phyloP scores from a whole-genome alignment of 148 eudicot genomes.

The Camellia granthamiana region DNA sequence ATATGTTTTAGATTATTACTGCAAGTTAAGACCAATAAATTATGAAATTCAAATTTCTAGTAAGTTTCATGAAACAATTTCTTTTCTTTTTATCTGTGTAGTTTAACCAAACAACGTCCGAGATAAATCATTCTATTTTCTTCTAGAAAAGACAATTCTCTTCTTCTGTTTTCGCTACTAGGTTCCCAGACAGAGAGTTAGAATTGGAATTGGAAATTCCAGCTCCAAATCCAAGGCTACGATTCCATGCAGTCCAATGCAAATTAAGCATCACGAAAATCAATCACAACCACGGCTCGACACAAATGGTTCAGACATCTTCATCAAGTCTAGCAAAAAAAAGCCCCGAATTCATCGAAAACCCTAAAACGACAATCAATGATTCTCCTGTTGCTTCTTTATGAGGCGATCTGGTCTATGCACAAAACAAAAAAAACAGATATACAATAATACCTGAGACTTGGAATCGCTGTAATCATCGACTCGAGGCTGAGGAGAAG shows the following conservation, averaged over 20 bases:
- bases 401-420: neutral
- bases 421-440: neutral
- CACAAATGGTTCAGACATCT: neutral
- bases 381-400: neutral
- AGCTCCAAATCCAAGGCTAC: neutral
- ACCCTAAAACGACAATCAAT: neutral
- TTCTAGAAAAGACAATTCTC: no score
- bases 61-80: neutral
- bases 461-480: constrained; percentile 45
- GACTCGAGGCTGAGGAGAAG: constrained; percentile 39
- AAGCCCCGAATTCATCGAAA: neutral
- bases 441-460: constrained; percentile 32
- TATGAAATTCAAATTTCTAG: neutral
- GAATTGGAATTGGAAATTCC: neutral
- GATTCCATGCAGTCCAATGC: neutral
- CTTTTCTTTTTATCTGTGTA: no score
- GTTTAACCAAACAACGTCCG: no score
- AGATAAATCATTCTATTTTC: no score
- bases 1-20: neutral
- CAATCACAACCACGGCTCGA: neutral
- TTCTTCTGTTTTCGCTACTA: no score
- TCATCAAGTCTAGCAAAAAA: neutral
- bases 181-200: neutral
- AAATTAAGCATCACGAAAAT: neutral
- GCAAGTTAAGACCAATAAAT: neutral